Base-by-base conservation (phyloP, 2,329 filamentous ascomycete genomes). In the Colletotrichum sp. region DNA sequence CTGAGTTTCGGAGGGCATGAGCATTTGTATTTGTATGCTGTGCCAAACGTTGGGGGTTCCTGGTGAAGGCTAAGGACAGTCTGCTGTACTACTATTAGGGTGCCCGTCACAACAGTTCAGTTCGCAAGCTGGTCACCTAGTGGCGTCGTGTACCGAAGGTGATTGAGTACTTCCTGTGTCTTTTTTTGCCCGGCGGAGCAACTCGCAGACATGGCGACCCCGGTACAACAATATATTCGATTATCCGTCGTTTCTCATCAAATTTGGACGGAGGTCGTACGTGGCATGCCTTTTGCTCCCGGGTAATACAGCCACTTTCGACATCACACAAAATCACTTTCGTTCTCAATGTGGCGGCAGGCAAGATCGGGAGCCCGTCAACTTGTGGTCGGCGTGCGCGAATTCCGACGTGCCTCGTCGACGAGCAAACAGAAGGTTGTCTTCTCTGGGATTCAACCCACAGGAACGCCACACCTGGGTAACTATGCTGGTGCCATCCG, bases 401-500 rank as follows among this genome's bases (percentile, higher is more conserved):
- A 49, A 15, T 65, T 59, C n/a, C 64, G 39, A 12, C 74, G 74
- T 32, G 39, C 62, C 21, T 18, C 55, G 18, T 77, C 74, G 2
- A 77, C 65, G 18, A 21, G 60, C 26, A 55, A 59, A 13, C 70
- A 28, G 6, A 73, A 88, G 71, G 89, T 94, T 75, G 92, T 99
- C 81, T 98, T 99, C 88, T 99, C 97, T 5, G 97, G 96, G 69
- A 99, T 99, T 80, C 97, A 99, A 85, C 97, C 97, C 21, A 99
- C 97, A 0, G 97, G 96, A 44, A 90, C 98, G 28, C 97, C 97
- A 16, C 97, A 99, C 84, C 87, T 99, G 34, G 97, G 97, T 71
- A 99, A 99, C 86, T 99, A 98, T 85, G 90, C 98, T 13, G 97
- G 97, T 30, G 97, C 97, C 18, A 87, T 99, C 71, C 91, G 92